phyloP scores from a whole-genome alignment of 441 rosid genomes.

The Pelargonium fulgidum region DNA sequence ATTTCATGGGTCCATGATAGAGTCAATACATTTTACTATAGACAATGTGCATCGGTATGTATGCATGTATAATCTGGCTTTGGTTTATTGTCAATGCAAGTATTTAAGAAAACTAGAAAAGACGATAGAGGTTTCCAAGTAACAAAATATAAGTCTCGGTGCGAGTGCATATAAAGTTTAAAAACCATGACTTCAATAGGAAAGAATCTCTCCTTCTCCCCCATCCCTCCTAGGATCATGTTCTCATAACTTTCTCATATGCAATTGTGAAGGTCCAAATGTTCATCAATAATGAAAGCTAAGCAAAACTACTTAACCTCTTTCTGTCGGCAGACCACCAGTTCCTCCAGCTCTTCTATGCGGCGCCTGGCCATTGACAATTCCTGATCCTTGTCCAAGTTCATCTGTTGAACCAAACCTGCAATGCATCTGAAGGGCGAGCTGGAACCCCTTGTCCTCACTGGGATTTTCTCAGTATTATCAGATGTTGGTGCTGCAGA shows the following conservation, averaged over 20 bases:
- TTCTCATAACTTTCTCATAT: background rate
- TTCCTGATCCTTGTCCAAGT: constrained; percentile 75
- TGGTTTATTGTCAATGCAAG: constrained; percentile 3
- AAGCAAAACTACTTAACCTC: constrained; percentile 45
- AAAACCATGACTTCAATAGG: background rate
- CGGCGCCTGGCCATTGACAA: constrained; percentile 56
- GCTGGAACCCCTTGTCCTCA: constrained; percentile 75
- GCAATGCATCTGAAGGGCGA: constrained; percentile 97
- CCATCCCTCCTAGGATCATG: background rate
- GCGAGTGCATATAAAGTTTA: background rate
- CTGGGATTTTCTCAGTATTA: constrained; percentile 48
- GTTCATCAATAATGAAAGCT: background rate
- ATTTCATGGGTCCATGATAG: background rate
- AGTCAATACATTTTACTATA: background rate
- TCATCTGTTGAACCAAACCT: constrained; percentile 83
- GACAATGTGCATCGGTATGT: background rate
- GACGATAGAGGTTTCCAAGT: background rate
- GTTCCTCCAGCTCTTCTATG: constrained; percentile 62
- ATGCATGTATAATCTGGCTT: background rate
- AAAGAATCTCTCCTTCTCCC: constrained; percentile 1
- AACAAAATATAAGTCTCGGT: background rate
- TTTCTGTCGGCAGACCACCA: constrained; percentile 54
- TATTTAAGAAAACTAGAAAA: background rate
- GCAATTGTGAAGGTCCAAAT: constrained; percentile 4
- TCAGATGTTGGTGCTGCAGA: constrained; percentile 34